Base-by-base conservation (phyloP, 805 yeast species). In the Hanseniaspora nectarophila region DNA sequence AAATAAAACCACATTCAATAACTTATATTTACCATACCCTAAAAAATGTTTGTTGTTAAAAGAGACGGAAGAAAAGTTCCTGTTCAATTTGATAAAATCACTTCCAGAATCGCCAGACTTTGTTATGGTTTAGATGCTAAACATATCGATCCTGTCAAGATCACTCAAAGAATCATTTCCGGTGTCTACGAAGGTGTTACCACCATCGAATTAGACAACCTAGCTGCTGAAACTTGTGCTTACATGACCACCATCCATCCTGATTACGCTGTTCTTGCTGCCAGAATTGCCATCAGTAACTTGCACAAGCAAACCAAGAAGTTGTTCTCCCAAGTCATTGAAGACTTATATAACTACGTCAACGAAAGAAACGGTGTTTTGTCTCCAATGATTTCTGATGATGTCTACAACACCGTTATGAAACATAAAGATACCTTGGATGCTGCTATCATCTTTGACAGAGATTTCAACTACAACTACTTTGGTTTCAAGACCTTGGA, bases 181-280 rank as follows among this genome's bases (percentile, higher is more conserved):
- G 98, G 98, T 66, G 96, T 92, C 53, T 92, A 90, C 68, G 94
- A 87, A 63, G 97, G 97, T 62, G 98, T 92, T 50, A 88, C 90
- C 62, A 92, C 97, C 52, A 77, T 83, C 56, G 97, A 92, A 67
- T 71, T 84, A 55, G 88, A 81, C 60, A 80, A 81, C 61, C 67
- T 82, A 49, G 89, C 97, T 45, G 97, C 97, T 42, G 98, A 92
- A 70, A 88, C 96, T 34, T 95, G 96, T 54, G 97, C 97, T 40
- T 85, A 83, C 64, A 86, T 92, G 96, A 88, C 97, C 54, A 90
- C 97, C 12, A 78, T 85, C 56, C 97, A 90, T 67, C 97, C 97
- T n/a, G 97, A 92, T 70, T 89, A 90, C 62, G 96, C 97, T 26
- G 80, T 81, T 40, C 74, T 88, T 60, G 97, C 97, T 51, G 97